Evolutionary conservation across 2,329 filamentous ascomycete genomes (phyloP).

Genomic region (Arthrocladium fulminans): DNA sequence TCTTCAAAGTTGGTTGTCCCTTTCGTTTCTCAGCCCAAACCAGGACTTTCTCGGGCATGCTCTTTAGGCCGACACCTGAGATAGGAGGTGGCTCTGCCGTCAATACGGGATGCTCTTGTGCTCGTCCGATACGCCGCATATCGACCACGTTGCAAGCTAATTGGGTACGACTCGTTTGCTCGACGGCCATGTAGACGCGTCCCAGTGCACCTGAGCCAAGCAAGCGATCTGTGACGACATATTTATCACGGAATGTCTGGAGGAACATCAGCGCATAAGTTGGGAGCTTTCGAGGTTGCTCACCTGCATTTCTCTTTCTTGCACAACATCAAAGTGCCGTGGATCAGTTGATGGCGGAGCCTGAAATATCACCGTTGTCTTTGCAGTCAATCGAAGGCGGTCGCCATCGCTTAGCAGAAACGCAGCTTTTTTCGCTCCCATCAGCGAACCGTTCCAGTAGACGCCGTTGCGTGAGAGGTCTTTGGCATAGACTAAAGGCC

Average conservation of each 20-base stretch:
- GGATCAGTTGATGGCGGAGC: neutral
- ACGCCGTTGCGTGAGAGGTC: constrained; percentile 36
- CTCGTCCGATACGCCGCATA: constrained; percentile 24
- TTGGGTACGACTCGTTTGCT: constrained; percentile 26
- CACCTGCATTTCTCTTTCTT: constrained; percentile 31
- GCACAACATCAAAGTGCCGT: constrained; percentile 22
- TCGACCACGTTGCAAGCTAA: constrained; percentile 40
- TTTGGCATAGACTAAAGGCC: constrained; percentile 36
- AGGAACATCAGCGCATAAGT: constrained; percentile 10
- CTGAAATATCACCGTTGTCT: constrained; percentile 5
- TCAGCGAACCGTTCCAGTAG: constrained; percentile 31
- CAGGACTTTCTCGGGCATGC: constrained; percentile 16
- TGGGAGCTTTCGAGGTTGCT: constrained; percentile 1
- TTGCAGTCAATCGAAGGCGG: constrained; percentile 25
- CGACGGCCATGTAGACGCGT: constrained; percentile 35
- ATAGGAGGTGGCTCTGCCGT: constrained; percentile 14
- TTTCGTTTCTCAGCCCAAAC: constrained; percentile 17
- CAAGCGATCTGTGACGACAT: constrained; percentile 31
- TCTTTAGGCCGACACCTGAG: constrained; percentile 14
- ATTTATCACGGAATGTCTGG: constrained; percentile 29
- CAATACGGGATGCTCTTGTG: neutral
- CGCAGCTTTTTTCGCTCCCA: constrained; percentile 27
- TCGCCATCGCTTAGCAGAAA: constrained; percentile 34
- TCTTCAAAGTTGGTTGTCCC: constrained; percentile 22
- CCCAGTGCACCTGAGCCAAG: constrained; percentile 37